phyloP scores from a whole-genome alignment of 2,329 filamentous ascomycete species.

The Cercospora sp. region DNA sequence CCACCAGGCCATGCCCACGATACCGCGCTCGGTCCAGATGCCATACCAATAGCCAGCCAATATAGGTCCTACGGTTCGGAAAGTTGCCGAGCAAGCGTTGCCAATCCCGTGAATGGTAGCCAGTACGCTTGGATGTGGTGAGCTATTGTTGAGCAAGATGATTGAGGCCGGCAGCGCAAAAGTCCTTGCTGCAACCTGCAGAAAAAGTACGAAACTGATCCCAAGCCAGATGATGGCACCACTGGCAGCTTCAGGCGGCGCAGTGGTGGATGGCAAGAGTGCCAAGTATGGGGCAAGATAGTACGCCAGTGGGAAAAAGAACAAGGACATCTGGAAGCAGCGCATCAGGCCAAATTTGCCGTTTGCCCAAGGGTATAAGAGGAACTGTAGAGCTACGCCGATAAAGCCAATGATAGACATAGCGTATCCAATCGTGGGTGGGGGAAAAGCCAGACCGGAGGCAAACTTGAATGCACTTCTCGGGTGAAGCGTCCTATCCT shows the following conservation, averaged over 20 bases:
- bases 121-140: slow-evolving; percentile 56
- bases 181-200: slow-evolving; percentile 73
- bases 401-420: slow-evolving; percentile 75
- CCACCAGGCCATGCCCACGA: slow-evolving; percentile 61
- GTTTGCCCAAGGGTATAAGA: slow-evolving; percentile 69
- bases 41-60: slow-evolving; percentile 57
- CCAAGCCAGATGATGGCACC: slow-evolving; percentile 64
- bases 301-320: slow-evolving; percentile 71
- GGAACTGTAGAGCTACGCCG: slow-evolving; percentile 71
- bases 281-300: slow-evolving; percentile 69
- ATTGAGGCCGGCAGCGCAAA: slow-evolving; percentile 61
- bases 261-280: slow-evolving; percentile 59
- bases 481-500: slow-evolving; percentile 30
- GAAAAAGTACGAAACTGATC: slow-evolving; percentile 62
- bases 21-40: slow-evolving; percentile 53
- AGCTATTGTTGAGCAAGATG: slow-evolving; percentile 60
- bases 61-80: slow-evolving; percentile 58
- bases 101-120: slow-evolving; percentile 62
- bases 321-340: slow-evolving; percentile 67
- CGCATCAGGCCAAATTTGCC: slow-evolving; percentile 65
- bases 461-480: slow-evolving; percentile 59
- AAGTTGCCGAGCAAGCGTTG: slow-evolving; percentile 56
- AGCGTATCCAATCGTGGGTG: slow-evolving; percentile 70
- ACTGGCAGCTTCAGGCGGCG: slow-evolving; percentile 51
- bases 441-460: slow-evolving; percentile 73